Evolutionary conservation across 108 stramenopile species (phyloP), one percentile per base, ranked within the genome.

Genomic region (Licmophora abbreviata): DNA sequence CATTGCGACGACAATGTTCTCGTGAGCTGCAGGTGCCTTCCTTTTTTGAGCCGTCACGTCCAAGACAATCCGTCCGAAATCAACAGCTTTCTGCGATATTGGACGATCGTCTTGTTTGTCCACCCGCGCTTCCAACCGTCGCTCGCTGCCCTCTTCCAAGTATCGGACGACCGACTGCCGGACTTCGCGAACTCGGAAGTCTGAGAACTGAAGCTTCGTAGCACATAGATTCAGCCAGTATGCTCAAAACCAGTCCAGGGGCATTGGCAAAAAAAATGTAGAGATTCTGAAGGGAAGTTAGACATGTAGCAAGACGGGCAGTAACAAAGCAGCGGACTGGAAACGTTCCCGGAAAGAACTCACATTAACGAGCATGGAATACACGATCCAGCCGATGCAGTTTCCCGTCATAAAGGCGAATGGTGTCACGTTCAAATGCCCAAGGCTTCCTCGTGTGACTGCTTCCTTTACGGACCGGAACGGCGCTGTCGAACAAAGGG

Each of bases 381-480:
- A 90, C 3, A 54, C 25, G 3, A 85, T 33, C 88, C 88, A 89
- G 17, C 88, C 88, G 22, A 63, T 35, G 34, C 79, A 79, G 55
- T 85, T 85, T 10, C 83, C 83, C 26, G 69, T 59, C 83, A 85
- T 90, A 36, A 81, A 75, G 1, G 79, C 88, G 79, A 78, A 85
- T 1, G 88, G 88, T 0, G 77, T 81, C 4, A 83, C 81, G 60
- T 90, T 90, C 24, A 90, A 49, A 31, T 54, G 46, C 2, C 88
- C 88, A 17, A 90, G 51, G 10, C 64, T 48, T 17, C 83, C 82
- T 27, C 36, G 17, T 4, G 42, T 26, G 8, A 77, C 61, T 26
- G 81, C 83, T 32, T 50, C 31, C 22, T 62, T 51, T 8, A 79
- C 68, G 34, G 70, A 76, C 3, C 54, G 54, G 28, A 66, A 63